A percentile compares a stretch with the other conserved stretches of the same genome.
These are phyloP conservation scores for Eucalyptus sp. DNA, from an alignment of 345 rosid genomes.

Conservation along the genomic window DNA sequence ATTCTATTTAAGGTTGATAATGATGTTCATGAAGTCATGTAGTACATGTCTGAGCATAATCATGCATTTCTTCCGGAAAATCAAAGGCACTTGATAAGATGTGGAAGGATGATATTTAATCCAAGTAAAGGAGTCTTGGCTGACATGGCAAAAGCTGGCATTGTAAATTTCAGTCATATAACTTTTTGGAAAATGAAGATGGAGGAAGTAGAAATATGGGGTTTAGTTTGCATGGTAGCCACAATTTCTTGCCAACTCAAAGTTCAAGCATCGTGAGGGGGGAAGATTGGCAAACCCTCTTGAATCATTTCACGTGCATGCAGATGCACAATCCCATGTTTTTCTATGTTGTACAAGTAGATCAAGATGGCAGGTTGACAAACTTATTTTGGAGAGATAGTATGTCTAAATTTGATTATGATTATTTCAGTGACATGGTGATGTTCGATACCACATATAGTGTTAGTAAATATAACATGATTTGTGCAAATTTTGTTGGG, in stretches of 20 bases:
- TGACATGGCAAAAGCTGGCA: background rate
- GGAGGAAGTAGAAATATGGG: background rate
- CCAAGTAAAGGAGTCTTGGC: background rate
- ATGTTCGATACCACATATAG: background rate
- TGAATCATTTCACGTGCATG: background rate
- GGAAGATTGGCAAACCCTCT: background rate
- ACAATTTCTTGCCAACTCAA: background rate
- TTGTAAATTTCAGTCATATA: background rate
- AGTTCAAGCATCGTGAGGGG: background rate
- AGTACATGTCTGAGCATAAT: background rate
- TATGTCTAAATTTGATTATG: background rate
- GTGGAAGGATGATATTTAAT: background rate
- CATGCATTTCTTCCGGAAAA: background rate
- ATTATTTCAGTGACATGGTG: background rate
- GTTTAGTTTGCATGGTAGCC: background rate
- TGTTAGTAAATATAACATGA: background rate
- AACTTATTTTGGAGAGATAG: background rate
- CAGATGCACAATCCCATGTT: background rate
- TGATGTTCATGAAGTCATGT: background rate
- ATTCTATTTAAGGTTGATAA: background rate
- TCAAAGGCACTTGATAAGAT: background rate
- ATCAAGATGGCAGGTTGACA: background rate
- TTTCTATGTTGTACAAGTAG: background rate
- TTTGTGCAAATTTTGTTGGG: background rate
- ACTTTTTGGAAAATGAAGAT: background rate